These are phyloP conservation scores for Pythium insidiosum DNA, from an alignment of 352 stramenopile species.

Conservation along the genomic window DNA sequence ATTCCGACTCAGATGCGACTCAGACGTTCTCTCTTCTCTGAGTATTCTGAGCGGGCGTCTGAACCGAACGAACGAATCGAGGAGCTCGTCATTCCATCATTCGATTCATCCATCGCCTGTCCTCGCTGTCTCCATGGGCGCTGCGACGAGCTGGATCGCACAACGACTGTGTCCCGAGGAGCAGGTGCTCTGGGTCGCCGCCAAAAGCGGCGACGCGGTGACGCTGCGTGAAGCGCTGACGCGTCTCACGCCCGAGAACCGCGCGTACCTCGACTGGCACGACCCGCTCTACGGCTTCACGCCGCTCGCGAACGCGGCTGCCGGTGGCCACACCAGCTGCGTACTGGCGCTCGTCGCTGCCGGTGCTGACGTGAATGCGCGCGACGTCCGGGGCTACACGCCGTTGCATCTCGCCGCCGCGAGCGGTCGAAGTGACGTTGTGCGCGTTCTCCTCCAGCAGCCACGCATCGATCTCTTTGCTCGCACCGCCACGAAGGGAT, in stretches of 20 bases:
- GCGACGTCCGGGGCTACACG: conserved; percentile 52
- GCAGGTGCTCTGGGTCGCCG: conserved; percentile 67
- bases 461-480: conserved; percentile 40
- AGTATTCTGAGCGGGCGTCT: no score
- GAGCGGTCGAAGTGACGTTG: conserved; percentile 57
- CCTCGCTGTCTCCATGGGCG: conserved; percentile 37
- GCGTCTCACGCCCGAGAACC: conserved; percentile 45
- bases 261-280: conserved; percentile 60
- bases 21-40: no score
- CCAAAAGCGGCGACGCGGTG: conserved; percentile 57
- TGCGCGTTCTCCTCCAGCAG: conserved; percentile 52
- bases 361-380: conserved; percentile 46
- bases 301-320: conserved; percentile 53
- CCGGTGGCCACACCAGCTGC: conserved; percentile 53
- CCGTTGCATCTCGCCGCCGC: conserved; percentile 56
- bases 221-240: conserved; percentile 38
- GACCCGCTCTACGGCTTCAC: conserved; percentile 58
- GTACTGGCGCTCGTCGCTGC: conserved; percentile 42
- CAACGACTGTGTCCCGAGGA: conserved; percentile 65
- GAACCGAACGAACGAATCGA: no score
- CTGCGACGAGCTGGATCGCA: conserved; percentile 63
- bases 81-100: no score
- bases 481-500: conserved; percentile 38
- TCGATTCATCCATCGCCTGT: no score
- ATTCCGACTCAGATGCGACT: no score